phyloP scores from a whole-genome alignment of 2,329 filamentous ascomycete genomes.

The Hymenoscyphus albidus region DNA sequence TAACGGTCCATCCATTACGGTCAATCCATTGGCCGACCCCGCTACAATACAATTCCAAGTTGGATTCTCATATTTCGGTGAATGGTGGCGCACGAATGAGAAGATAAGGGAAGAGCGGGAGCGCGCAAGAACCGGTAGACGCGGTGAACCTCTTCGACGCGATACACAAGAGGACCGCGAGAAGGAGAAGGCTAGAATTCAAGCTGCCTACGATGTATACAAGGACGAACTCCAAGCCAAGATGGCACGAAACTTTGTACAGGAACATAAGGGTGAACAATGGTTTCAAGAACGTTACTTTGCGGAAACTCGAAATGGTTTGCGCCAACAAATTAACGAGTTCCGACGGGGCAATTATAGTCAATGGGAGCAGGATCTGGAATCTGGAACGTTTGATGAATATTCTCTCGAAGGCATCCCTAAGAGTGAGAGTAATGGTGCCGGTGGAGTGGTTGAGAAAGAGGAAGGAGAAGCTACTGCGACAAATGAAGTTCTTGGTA shows the following conservation, averaged over 20 bases:
- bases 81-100: conserved; percentile 83
- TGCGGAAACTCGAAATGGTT: conserved; percentile 70
- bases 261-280: conserved; percentile 89
- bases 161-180: conserved; percentile 71
- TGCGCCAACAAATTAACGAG: conserved; percentile 72
- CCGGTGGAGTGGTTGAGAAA: conserved; percentile 81
- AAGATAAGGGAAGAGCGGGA: conserved; percentile 80
- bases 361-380: conserved; percentile 86
- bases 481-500: conserved; percentile 86
- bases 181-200: conserved; percentile 74
- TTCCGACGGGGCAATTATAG: conserved; percentile 74
- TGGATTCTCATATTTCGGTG: conserved; percentile 79
- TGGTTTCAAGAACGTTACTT: conserved; percentile 98
- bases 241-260: conserved; percentile 87
- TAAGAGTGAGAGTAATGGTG: conserved; percentile 86
- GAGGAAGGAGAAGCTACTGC: conserved; percentile 93
- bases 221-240: conserved; percentile 67
- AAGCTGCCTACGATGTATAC: conserved; percentile 63
- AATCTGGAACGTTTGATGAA: conserved; percentile 83
- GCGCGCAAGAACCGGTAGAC: conserved; percentile 63
- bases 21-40: conserved; percentile 70
- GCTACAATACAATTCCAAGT: conserved; percentile 73
- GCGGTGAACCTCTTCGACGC: conserved; percentile 59
- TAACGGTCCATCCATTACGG: conserved; percentile 44
- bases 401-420: conserved; percentile 92